Evolutionary conservation across 306 rosid genomes (phyloP).

Genomic region (Abrus pulchellus): DNA sequence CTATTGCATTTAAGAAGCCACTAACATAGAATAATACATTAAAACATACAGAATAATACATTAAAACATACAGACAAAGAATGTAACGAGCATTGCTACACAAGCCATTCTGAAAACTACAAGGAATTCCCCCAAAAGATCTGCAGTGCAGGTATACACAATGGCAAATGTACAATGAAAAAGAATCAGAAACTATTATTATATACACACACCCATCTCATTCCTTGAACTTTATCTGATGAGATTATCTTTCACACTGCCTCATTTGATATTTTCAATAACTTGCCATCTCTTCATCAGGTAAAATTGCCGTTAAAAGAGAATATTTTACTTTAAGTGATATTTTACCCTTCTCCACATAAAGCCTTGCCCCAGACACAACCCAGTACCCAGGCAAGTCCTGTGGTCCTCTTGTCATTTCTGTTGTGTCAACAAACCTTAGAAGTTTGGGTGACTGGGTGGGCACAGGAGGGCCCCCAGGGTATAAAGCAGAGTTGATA

Average conservation of each 20-base stretch:
- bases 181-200: slow-evolving; percentile 52
- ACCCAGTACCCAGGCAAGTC: slow-evolving; percentile 91
- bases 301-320: slow-evolving; percentile 68
- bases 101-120: slow-evolving; percentile 43
- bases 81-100: slow-evolving; percentile 37
- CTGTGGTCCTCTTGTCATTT: slow-evolving; percentile 96
- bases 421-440: slow-evolving; percentile 87
- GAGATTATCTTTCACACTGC: slow-evolving; percentile 32
- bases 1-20: slow-evolving; percentile 19
- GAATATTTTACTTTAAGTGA: slow-evolving; percentile 83
- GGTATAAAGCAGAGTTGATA: slow-evolving; percentile 85
- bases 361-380: slow-evolving; percentile 87
- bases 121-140: slow-evolving; percentile 40
- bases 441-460: slow-evolving; percentile 78
- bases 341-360: slow-evolving; percentile 79
- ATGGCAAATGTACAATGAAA: slow-evolving; percentile 56
- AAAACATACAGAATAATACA: slow-evolving; percentile 34
- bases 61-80: slow-evolving; percentile 30
- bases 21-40: slow-evolving; percentile 28
- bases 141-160: slow-evolving; percentile 48
- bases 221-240: slow-evolving; percentile 20
- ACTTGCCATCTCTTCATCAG: slow-evolving; percentile 68
- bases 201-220: slow-evolving; percentile 58
- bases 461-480: slow-evolving; percentile 84
- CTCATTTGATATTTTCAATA: slow-evolving; percentile 42